A percentile compares a stretch with the other conserved stretches of the same genome.
phyloP scores from a whole-genome alignment of 139 green algal species.

The Micractinium conductrix region DNA sequence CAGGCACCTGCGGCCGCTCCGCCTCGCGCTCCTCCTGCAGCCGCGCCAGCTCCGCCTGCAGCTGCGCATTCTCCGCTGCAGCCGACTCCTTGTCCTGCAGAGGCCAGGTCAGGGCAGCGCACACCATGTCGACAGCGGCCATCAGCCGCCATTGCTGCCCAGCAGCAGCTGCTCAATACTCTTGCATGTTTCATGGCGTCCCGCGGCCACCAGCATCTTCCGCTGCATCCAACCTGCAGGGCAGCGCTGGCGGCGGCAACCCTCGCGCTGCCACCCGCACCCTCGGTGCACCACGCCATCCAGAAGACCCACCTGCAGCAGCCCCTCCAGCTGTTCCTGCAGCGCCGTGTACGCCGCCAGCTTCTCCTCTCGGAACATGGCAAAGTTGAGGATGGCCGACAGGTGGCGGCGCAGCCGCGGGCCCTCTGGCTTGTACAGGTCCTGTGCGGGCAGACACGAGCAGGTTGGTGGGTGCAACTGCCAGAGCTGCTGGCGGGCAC shows the following conservation, averaged over 20 bases:
- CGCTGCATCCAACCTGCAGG: too few relatives aligned
- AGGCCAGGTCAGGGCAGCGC: too few relatives aligned
- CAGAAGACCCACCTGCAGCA: slow-evolving; percentile 25
- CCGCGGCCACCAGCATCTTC: too few relatives aligned
- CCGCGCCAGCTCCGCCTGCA: slow-evolving; percentile 62
- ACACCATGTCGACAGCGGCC: too few relatives aligned
- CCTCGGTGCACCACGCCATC: too few relatives aligned
- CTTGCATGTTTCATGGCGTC: too few relatives aligned
- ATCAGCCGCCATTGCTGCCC: too few relatives aligned
- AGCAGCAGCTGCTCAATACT: too few relatives aligned
- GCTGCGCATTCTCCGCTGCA: slow-evolving; percentile 52
- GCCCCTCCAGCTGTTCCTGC: slow-evolving; percentile 42
- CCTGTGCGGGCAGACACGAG: slow-evolving; percentile 51
- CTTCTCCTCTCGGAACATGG: slow-evolving; percentile 94
- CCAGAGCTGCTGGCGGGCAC: neutral
- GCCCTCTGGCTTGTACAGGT: slow-evolving; percentile 91
- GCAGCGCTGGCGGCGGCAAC: too few relatives aligned
- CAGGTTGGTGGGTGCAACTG: neutral
- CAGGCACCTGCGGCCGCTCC: slow-evolving; percentile 42
- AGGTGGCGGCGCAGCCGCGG: slow-evolving; percentile 78
- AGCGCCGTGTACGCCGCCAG: slow-evolving; percentile 74
- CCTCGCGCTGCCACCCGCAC: too few relatives aligned
- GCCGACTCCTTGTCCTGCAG: slow-evolving; percentile 48
- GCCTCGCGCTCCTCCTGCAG: slow-evolving; percentile 57
- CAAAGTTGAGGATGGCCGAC: slow-evolving; percentile 95